Conservation (phyloP, 768 basidiomycete genomes). For the Trametes elegans region DNA sequence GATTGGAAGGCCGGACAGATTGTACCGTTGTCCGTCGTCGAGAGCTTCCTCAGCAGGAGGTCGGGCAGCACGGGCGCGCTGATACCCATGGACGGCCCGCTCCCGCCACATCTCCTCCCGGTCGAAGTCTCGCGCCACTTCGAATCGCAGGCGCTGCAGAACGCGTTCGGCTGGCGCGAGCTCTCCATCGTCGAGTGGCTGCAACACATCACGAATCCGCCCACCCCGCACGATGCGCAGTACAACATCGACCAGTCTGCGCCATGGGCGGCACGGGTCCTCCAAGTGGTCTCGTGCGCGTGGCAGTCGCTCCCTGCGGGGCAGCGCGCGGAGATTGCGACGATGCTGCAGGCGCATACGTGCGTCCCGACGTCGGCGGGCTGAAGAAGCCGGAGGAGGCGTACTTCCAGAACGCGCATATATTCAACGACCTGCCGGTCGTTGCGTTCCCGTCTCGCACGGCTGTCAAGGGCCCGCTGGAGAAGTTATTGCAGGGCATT, state of each 20-base stretch:
- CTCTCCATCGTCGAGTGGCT: conserved; percentile 78
- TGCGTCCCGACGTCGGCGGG: conserved; percentile 62
- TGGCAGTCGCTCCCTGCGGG: conserved; percentile 64
- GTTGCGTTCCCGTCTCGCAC: conserved; percentile 67
- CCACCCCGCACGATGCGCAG: conserved; percentile 43
- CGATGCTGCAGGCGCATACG: conserved; percentile 40
- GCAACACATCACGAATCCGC: conserved; percentile 52
- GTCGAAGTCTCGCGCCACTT: conserved; percentile 61
- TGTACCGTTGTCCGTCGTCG: conserved; percentile 66
- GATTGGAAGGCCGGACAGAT: conserved; percentile 48
- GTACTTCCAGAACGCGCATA: conserved; percentile 82
- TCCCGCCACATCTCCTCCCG: conserved; percentile 73
- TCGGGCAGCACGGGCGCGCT: conserved; percentile 40
- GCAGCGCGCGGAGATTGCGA: conserved; percentile 41
- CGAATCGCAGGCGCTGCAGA: conserved; percentile 43
- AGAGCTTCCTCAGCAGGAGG: conserved; percentile 67
- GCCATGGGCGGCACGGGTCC: conserved; percentile 78
- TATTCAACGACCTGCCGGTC: conserved; percentile 88
- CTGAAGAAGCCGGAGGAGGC: conserved; percentile 68
- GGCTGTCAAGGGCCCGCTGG: conserved; percentile 64
- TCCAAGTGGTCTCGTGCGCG: conserved; percentile 59
- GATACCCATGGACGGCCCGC: conserved; percentile 72
- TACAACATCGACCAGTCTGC: conserved; percentile 66
- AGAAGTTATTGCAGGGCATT: conserved; percentile 66
- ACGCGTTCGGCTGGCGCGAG: conserved; percentile 76